A percentile compares a stretch with the other conserved stretches of the same genome.
Evolutionary conservation across 2,329 filamentous ascomycete genomes (phyloP).

Genomic region (Ophiostoma sp.): DNA sequence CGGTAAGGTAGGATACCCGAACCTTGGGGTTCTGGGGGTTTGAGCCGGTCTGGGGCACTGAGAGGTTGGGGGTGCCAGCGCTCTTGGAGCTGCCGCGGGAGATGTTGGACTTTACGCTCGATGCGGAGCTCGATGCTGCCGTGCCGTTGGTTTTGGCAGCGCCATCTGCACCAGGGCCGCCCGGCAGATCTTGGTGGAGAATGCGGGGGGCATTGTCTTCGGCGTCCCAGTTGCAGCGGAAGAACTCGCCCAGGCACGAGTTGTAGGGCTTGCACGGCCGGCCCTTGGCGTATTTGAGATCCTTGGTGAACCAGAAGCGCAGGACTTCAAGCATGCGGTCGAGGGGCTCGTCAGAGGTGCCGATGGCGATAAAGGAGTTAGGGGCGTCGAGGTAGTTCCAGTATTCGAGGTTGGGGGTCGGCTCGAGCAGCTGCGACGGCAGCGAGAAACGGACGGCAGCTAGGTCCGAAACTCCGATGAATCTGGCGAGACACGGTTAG

Average conservation of each 20-base stretch:
- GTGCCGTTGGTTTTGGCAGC: conserved; percentile 38
- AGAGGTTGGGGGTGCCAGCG: conserved; percentile 46
- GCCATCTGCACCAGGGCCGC: conserved; percentile 3
- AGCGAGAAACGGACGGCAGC: conserved; percentile 94
- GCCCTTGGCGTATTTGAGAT: conserved; percentile 97
- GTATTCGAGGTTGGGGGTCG: conserved; percentile 95
- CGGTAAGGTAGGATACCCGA: conserved; percentile 89
- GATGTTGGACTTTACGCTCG: conserved; percentile 47
- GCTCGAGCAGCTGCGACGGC: conserved; percentile 91
- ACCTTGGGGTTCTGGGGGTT: conserved; percentile 55
- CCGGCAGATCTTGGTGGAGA: conserved; percentile 46
- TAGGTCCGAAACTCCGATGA: conserved; percentile 94
- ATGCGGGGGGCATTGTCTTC: conserved; percentile 73
- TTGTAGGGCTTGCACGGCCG: conserved; percentile 99
- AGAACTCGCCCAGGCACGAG: conserved; percentile 94
- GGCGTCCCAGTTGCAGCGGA: conserved; percentile 96
- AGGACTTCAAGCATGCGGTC: conserved; percentile 94
- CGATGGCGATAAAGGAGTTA: conserved; percentile 80
- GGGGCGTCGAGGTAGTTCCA: conserved; percentile 98
- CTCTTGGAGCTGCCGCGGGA: conserved; percentile 24
- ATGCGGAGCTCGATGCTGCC: conserved; percentile 44
- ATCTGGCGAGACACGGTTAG: conserved; percentile 55
- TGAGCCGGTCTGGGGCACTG: conserved; percentile 51
- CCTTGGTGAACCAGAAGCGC: conserved; percentile 98
- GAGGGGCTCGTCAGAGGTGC: conserved; percentile 85